Base-by-base conservation (phyloP, 2,329 filamentous ascomycete genomes). In the Dactylella cylindrospora region DNA sequence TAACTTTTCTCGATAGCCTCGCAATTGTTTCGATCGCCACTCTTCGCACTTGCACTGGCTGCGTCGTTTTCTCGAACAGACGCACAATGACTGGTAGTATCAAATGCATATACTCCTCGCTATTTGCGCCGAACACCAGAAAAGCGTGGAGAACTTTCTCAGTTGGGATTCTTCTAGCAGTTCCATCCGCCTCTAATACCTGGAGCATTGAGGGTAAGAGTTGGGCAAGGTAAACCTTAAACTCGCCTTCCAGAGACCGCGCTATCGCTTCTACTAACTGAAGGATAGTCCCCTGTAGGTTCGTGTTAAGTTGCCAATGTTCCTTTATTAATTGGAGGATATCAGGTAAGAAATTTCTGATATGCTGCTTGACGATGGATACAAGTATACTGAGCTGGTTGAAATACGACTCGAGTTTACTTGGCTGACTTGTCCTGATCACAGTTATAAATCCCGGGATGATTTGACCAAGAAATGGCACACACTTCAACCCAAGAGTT, bases 21-120 rank as follows among this genome's bases (percentile, higher is more conserved):
- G 90, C 91, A 61, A 98, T 84, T 0, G 90, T 95, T 69, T 98
- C 94, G 67, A 98, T 97, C 0, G 91, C 91, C 19, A 84, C 84
- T 72, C 90, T 94, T 47, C 89, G 82, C 40, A 96, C 82, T 59
- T 85, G 85, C 1, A 81, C 77, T 5, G 90, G 89, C 65, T 94
- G 88, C 8, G 86, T 84, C 25, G 86, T 82, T 70, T 89, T 94
- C 72, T 98, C 91, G 70, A 98, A 97, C 41, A 95, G 86, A 36
- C 86, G 84, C 6, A 98, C 90, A 69, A 98, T 90, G 28, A 95
- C 89, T 0, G 93, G 93, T 45, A 98, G 88, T 67, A 99, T 97
- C 46, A 98, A 79, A 72, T 98, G 93, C 93, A 98, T 98, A 72
- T 98, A 98, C 72, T 98, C 93, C 72, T 98, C 93, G 8, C 87